A percentile compares a stretch with the other conserved stretches of the same genome.
Evolutionary conservation across 1,284 basidiomycete genomes (phyloP).

Genomic region (Moniliophthora roreri): DNA sequence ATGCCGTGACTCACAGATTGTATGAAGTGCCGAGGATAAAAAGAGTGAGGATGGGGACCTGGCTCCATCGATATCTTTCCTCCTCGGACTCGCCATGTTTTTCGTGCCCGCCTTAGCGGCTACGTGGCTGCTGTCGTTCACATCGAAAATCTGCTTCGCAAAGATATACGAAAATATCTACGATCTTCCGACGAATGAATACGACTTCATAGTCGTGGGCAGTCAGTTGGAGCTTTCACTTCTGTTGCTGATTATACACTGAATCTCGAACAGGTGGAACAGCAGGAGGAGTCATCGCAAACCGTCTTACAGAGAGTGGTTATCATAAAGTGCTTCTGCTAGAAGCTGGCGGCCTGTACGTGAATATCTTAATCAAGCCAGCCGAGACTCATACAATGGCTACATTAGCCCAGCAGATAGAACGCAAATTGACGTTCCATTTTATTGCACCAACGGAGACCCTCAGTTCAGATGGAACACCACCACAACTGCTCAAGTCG

Average conservation of each 20-base stretch:
- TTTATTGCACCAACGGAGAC: background rate
- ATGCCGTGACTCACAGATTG: too few relatives aligned
- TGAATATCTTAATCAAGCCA: background rate
- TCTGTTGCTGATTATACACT: background rate
- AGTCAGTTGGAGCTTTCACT: background rate
- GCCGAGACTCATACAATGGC: background rate
- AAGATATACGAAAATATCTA: background rate
- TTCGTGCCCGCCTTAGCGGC: too few relatives aligned
- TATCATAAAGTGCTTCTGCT: background rate
- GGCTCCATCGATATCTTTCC: too few relatives aligned
- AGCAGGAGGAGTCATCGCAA: background rate
- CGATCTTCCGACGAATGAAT: background rate
- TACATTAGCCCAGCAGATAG: background rate
- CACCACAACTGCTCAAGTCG: background rate
- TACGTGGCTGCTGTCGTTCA: too few relatives aligned
- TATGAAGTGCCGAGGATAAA: too few relatives aligned
- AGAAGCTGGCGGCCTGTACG: background rate
- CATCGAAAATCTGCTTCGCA: too few relatives aligned
- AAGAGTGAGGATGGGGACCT: too few relatives aligned
- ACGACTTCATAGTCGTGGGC: background rate
- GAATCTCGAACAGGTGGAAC: background rate
- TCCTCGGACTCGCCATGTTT: too few relatives aligned
- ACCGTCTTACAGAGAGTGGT: background rate
- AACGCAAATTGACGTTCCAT: background rate
- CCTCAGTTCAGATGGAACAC: background rate